phyloP scores from a whole-genome alignment of 345 rosid genomes.

The Camelina laxa region DNA sequence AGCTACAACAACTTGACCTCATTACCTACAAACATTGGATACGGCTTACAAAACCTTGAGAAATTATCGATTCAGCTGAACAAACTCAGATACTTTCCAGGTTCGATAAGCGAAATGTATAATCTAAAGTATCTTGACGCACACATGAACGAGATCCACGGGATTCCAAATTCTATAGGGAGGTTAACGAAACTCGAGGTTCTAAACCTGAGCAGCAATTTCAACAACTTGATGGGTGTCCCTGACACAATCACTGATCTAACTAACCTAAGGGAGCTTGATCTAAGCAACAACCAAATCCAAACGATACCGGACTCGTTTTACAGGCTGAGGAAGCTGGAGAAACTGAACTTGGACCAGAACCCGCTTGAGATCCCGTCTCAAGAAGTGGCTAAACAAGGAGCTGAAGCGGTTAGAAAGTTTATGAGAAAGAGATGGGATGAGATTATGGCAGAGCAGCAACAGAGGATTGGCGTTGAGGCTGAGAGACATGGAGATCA shows the following conservation, averaged over 20 bases:
- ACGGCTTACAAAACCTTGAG: conserved; percentile 69
- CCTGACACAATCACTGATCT: conserved; percentile 81
- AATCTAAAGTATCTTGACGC: conserved; percentile 68
- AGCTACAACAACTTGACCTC: conserved; percentile 76
- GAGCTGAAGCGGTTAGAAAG: conserved; percentile 72
- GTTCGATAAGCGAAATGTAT: conserved; percentile 76
- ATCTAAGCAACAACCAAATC: conserved; percentile 98
- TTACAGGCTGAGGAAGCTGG: conserved; percentile 65
- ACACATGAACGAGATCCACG: conserved; percentile 86
- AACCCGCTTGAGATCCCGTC: conserved; percentile 83
- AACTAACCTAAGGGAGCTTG: conserved; percentile 74
- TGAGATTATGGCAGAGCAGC: conserved; percentile 61
- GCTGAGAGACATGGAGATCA: conserved; percentile 56
- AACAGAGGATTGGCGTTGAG: conserved; percentile 59
- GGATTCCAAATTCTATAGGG: conserved; percentile 77
- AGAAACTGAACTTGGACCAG: conserved; percentile 80
- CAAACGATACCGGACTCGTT: conserved; percentile 74
- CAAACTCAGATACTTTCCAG: conserved; percentile 70
- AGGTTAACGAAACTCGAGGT: conserved; percentile 73
- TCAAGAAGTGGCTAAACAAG: conserved; percentile 62
- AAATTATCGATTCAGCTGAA: conserved; percentile 73
- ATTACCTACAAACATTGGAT: conserved; percentile 80
- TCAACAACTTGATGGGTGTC: conserved; percentile 70
- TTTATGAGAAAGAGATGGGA: conserved; percentile 84
- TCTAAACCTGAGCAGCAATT: conserved; percentile 82